Conservation (phyloP, 1,139 yeast genomes). For the Saccharomyces hybrid region DNA sequence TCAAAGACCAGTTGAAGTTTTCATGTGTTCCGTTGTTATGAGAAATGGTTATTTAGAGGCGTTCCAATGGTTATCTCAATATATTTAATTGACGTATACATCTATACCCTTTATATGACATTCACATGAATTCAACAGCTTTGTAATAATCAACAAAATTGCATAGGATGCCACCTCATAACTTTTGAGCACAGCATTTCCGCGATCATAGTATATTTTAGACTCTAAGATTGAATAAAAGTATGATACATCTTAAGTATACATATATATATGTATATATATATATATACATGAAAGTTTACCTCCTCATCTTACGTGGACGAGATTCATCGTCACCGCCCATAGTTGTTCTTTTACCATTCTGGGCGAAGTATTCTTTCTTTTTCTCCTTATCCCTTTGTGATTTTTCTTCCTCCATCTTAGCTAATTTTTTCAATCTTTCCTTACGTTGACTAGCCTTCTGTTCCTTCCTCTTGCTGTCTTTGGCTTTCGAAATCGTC, state of each 20-base stretch:
- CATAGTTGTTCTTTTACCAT: slow-evolving; percentile 53
- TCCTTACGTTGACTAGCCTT: slow-evolving; percentile 72
- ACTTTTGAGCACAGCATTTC: background rate
- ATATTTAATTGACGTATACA: slow-evolving; percentile 43
- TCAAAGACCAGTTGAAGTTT: slow-evolving; percentile 88
- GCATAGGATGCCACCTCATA: background rate
- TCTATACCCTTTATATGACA: background rate
- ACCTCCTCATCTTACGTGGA: slow-evolving; percentile 23
- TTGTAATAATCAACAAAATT: slow-evolving; percentile 1
- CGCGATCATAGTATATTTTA: background rate
- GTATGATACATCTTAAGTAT: background rate
- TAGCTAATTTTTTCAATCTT: slow-evolving; percentile 64
- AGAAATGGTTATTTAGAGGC: slow-evolving; percentile 96
- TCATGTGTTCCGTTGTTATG: slow-evolving; percentile 96
- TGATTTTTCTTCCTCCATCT: slow-evolving; percentile 57
- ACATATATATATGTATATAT: background rate
- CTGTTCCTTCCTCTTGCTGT: slow-evolving; percentile 64
- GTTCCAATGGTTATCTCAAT: slow-evolving; percentile 92
- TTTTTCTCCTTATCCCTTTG: slow-evolving; percentile 80
- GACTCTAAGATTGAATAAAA: background rate
- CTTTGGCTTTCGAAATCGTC: slow-evolving; percentile 80
- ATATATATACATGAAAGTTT: slow-evolving; percentile 1
- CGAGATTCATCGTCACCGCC: slow-evolving; percentile 32
- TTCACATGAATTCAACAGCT: background rate
- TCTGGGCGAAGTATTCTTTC: slow-evolving; percentile 73